Percentiles rank a stretch among this genome's conserved stretches.
Conservation (phyloP, 129 eudicot genomes). For the Gnaphalium uliginosum region DNA sequence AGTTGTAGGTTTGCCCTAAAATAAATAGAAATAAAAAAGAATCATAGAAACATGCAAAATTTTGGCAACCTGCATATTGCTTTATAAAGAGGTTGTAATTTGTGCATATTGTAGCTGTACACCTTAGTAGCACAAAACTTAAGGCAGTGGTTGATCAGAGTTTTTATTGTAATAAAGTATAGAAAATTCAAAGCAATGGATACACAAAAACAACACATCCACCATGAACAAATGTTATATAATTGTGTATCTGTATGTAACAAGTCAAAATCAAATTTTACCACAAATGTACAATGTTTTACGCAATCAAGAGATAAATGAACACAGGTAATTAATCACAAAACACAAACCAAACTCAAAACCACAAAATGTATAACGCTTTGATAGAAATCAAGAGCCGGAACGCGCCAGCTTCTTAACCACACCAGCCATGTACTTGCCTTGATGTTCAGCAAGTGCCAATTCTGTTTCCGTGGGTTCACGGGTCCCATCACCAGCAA, state of each 20-base stretch:
- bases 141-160: too few species aligned
- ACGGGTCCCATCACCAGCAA: constrained; percentile 92
- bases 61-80: too few species aligned
- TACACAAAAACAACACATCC: constrained; percentile 25
- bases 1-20: too few species aligned
- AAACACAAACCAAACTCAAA: constrained; percentile 18
- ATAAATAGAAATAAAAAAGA: too few species aligned
- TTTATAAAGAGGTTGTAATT: too few species aligned
- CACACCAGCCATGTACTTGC: constrained; percentile 89
- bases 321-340: constrained; percentile 24
- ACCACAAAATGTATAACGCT: constrained; percentile 11
- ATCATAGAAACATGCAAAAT: too few species aligned
- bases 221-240: constrained; percentile 20
- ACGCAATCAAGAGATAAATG: constrained; percentile 13
- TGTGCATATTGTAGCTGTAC: too few species aligned
- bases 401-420: constrained; percentile 56
- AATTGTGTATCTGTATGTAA: constrained; percentile 15
- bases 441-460: constrained; percentile 94
- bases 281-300: constrained; percentile 27
- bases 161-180: neutral
- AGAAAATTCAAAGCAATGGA: neutral
- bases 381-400: neutral
- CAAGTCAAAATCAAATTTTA: constrained; percentile 25
- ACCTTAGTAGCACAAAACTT: too few species aligned
- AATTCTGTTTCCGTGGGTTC: constrained; percentile 75